Conservation (phyloP, 306 rosid species). For the Erythrophleum fordii region DNA sequence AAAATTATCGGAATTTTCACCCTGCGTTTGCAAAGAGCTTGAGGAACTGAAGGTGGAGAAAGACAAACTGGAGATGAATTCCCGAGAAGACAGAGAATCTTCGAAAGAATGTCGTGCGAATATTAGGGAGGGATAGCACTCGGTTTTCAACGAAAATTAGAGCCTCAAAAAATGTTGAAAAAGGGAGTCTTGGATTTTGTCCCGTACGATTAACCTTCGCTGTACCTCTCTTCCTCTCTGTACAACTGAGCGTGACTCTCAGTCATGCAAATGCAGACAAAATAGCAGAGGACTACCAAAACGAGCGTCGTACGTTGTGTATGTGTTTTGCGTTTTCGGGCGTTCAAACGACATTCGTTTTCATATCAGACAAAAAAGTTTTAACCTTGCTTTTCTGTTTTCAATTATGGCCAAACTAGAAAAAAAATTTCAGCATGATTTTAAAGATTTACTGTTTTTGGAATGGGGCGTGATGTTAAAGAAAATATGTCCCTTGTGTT, state of each 20-base stretch:
- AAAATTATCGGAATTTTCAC: not conserved
- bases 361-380: not conserved
- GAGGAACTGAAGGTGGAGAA: not conserved
- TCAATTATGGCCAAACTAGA: too few species aligned
- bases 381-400: too few species aligned
- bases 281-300: not conserved
- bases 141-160: not conserved
- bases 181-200: not conserved
- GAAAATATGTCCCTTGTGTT: too few species aligned
- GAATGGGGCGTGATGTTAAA: too few species aligned
- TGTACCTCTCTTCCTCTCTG: not conserved
- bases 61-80: not conserved
- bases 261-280: constrained; percentile 13
- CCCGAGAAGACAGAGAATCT: constrained; percentile 15
- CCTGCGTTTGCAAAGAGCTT: not conserved
- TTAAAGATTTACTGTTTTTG: too few species aligned
- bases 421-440: too few species aligned
- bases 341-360: not conserved
- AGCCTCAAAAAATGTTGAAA: not conserved
- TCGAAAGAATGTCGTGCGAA: not conserved
- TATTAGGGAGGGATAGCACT: not conserved
- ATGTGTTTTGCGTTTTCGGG: not conserved
- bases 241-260: not conserved
- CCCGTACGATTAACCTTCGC: not conserved
- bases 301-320: constrained; percentile 3